phyloP scores from a whole-genome alignment of 2,329 filamentous ascomycete genomes.

The Bipolaris cookei region DNA sequence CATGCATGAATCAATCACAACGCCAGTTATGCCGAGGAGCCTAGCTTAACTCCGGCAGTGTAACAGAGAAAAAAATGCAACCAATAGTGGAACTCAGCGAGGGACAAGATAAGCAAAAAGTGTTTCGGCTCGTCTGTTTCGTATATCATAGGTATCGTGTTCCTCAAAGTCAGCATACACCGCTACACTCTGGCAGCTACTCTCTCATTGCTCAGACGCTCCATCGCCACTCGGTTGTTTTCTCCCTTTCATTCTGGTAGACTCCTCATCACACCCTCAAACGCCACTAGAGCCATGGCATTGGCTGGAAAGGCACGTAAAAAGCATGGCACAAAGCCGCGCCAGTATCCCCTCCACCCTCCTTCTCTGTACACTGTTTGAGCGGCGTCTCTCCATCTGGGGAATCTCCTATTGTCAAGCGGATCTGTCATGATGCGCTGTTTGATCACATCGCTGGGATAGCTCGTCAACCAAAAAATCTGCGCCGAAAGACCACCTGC shows the following conservation, averaged over 20 bases:
- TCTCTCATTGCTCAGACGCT: not conserved
- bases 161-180: not conserved
- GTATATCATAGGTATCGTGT: slow-evolving; percentile 1
- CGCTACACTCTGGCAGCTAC: not conserved
- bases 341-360: slow-evolving; percentile 83
- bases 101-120: not conserved
- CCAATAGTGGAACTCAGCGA: not conserved
- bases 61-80: not conserved
- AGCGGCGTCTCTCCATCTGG: slow-evolving; percentile 80
- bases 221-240: not conserved
- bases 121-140: not conserved
- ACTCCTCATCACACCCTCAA: slow-evolving; percentile 85
- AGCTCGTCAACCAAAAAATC: slow-evolving; percentile 91
- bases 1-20: not conserved
- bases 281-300: slow-evolving; percentile 89
- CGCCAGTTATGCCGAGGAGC: not conserved
- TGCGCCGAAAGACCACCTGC: slow-evolving; percentile 92
- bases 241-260: slow-evolving; percentile 36
- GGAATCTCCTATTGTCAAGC: slow-evolving; percentile 71
- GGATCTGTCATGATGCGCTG: slow-evolving; percentile 97
- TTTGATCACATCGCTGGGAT: slow-evolving; percentile 92
- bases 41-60: not conserved
- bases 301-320: slow-evolving; percentile 94
- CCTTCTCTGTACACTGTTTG: slow-evolving; percentile 74
- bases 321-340: slow-evolving; percentile 93